Evolutionary conservation across 2,329 filamentous ascomycete genomes (phyloP), one percentile per base, ranked within the genome.

Genomic region (Gnomoniopsis sp.): DNA sequence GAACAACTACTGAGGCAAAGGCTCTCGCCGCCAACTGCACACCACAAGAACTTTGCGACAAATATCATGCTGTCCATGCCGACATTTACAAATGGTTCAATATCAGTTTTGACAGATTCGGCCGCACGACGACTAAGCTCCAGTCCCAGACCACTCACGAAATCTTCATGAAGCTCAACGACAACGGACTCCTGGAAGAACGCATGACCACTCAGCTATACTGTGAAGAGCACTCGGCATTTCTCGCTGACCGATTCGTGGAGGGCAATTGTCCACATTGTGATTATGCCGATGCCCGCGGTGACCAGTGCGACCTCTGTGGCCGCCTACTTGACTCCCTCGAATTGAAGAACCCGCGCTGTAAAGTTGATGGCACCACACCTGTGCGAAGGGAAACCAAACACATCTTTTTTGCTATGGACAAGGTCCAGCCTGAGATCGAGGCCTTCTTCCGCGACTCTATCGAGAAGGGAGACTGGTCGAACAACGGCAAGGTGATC

Each of bases 71-170:
- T 65, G 81, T 90, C 51, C 88, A 91, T 71, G 79, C 86, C 57
- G 86, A 88, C 53, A 84, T 90, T 56, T 91, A 91, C 72, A 78
- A 89, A 66, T 91, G 88, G 88, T 91, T 91, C 73, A 84, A 88
- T 67, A 89, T 91, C 67, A 83, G 77, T 44, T 91, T 91, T 70
- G 88, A 91, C 73, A 84, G 88, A 69, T 91, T 91, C 67, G 88
- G 88, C 53, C 83, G 88, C 49, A 91, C 88, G 12, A 88, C 88
- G 0, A 91, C 88, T 6, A 72, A 81, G 59, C 79, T 88, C 65
- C 88, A 91, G 71, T 90, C 88, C 6, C 81, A 88, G 52, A 91
- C 91, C 64, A 85, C 87, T 1, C 88, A 91, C 69, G 80, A 86
- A 61, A 88, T 91, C 63, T 91, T 91, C 73, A 76, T 78, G 54